Base-by-base conservation (phyloP, 495 filamentous ascomycete species). In the Daldinia bambusicola region DNA sequence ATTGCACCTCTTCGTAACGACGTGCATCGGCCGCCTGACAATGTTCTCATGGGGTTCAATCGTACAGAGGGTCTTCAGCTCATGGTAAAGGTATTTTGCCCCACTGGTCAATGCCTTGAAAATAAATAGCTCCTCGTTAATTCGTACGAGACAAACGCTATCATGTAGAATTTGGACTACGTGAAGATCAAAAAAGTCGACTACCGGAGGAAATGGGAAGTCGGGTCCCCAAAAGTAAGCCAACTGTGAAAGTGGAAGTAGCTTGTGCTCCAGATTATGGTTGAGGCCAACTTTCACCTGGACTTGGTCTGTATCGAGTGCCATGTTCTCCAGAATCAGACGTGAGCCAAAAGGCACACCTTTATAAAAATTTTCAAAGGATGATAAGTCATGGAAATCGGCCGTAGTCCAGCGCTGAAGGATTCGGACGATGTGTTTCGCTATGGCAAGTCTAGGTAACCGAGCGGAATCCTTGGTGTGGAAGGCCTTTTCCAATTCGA, bases 91-190 rank as follows among this genome's bases (percentile, higher is more conserved):
- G 60, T 82, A 84, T 64, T 84, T 84, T 40, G 81, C 79, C 63
- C 76, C 78, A 66, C 83, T 84, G 10, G 82, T 81, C 71, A 84
- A 64, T 13, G 83, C 82, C 63, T 85, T 85, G 74, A 85, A 74
- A 66, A 85, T 81, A 79, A 76, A 83, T 4, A 81, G 67, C 58
- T 76, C 30, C 14, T 67, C 70, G 41, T 65, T 48, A 20, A 83
- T 76, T 63, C 74, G 75, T 22, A 85, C 81, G 16, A 84, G 67
- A 48, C 80, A 82, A 16, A 83, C 80, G 57, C 82, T 84, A 63
- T 85, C 83, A 63, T 84, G 78, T 10, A 84, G 68, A 59, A 84
- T 76, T 38, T 77, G 71, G 43, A 83, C 70, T 48, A 83, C 76
- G 40, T 75, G 75, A 51, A 85, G 58, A 34, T 75, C 69, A 56